Percentiles rank a stretch among this genome's conserved stretches.
These are phyloP conservation scores for Silene conica DNA, from an alignment of 148 eudicot genomes.

Conservation along the genomic window DNA sequence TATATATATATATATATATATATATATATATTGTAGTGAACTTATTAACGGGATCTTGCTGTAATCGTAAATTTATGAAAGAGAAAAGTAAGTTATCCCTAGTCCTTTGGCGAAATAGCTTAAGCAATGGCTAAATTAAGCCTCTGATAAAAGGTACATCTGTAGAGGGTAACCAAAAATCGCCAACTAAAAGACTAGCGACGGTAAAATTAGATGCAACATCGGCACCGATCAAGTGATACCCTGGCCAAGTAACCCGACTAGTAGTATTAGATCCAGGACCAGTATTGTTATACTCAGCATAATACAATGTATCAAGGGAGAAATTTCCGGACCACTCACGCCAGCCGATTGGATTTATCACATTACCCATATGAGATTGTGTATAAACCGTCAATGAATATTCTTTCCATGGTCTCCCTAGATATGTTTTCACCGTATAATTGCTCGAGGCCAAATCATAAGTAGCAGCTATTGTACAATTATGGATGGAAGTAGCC, in stretches of 20 bases:
- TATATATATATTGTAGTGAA: no score
- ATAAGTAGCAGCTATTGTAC: conserved; percentile 20
- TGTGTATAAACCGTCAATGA: conserved; percentile 33
- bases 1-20: no score
- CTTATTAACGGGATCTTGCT: no score
- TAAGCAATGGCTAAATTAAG: not conserved
- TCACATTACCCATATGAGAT: conserved; percentile 25
- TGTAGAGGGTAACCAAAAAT: conserved; percentile 24
- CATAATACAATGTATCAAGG: conserved; percentile 35
- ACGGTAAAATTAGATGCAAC: conserved; percentile 23
- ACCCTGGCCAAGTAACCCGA: conserved; percentile 42
- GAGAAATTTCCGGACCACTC: conserved; percentile 37
- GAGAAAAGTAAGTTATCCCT: no score
- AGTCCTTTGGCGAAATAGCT: no score
- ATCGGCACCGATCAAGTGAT: conserved; percentile 15
- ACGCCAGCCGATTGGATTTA: conserved; percentile 35
- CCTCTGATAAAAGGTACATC: conserved; percentile 22
- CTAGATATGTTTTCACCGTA: conserved; percentile 25
- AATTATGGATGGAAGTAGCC: conserved; percentile 30
- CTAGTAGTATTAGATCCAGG: conserved; percentile 25
- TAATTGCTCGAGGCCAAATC: conserved; percentile 18
- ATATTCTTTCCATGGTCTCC: conserved; percentile 44
- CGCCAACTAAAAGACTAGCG: conserved; percentile 11
- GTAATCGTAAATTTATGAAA: no score
- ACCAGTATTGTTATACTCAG: conserved; percentile 35